Evolutionary conservation across 352 stramenopile species (phyloP), one percentile per base, ranked within the genome.

Genomic region (Phytophthora hybrid): DNA sequence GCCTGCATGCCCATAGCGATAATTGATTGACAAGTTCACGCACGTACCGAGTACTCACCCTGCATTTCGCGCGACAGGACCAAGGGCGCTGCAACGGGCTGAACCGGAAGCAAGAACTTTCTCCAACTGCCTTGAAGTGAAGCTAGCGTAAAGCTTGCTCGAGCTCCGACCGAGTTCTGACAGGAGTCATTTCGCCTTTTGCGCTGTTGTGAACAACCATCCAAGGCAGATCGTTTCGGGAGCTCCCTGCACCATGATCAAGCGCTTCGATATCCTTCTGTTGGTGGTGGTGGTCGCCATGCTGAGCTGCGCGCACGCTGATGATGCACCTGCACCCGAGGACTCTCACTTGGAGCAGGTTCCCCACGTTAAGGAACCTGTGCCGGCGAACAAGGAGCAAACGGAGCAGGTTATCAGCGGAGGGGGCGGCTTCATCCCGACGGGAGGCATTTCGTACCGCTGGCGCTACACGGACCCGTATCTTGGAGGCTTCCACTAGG

Each of bases 351-450:
- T 44, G 58, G 74, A 81, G 63, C 53, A 80, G 37, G 8, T 47
- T 3, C 76, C 76, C 11, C 56, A 72, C 4, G 64, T 70, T 6
- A 71, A 68, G 34, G 63, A 82, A 11, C 76, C 76, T 21, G 41
- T 82, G 10, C 64, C 72, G 29, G 14, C 57, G 26, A 68, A 53
- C 55, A 26, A 65, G 0, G 71, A 82, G 62, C 64, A 80, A 49
- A 29, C 78, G 56, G 71, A 79, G 49, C 63, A 79, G 29, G 55
- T 65, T 11, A 60, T 76, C 21, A 39, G 66, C 11, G 76, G 65
- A 37, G 73, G 72, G 2, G 73, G 66, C 4, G 76, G 73, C 23
- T 78, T 74, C 46, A 83, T 82, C 53, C 69, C 69, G 16, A 79
- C 67, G 19, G 66, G 68, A 23, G 72, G 69, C 31, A 78, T 78